Base-by-base conservation (phyloP, 768 basidiomycete species). In the Boletus rubroflammeus region DNA sequence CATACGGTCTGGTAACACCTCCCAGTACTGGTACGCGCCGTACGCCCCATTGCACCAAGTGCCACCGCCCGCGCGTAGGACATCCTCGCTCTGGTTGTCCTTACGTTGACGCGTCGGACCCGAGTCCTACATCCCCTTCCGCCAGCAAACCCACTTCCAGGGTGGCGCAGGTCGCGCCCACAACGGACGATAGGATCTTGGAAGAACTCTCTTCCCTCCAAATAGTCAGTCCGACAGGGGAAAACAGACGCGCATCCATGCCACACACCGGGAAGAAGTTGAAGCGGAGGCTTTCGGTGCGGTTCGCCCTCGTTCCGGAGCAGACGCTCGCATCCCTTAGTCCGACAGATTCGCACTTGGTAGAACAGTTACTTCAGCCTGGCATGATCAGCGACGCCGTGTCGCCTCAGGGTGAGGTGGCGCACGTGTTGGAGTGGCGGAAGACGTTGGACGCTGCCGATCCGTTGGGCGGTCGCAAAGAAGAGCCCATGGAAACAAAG, bases 31-130 rank as follows among this genome's bases (percentile, higher is more conserved):
- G 79, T 11, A 72, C 80, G 6, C 81, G 82, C 40, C 83, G 82
- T 48, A 62, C 65, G 2, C 84, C 78, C 34, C 76, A 71, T 44
- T 86, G 84, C 67, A 75, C 69, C 41, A 80, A 79, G 60, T 86
- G 84, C 66, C 72, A 74, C 50, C 77, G 77, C 23, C 81, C 82
- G 0, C 73, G 76, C 50, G 74, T 72, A 25, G 83, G 84, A 0
- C 85, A 86, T 62, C 84, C 84, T 17, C 81, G 83, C 42, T 80
- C 80, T 0, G 83, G 84, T 10, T 85, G 85, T 61, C 82, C 83
- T 0, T 76, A 69, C 52, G 67, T 63, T 21, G 73, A 76, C 41
- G 66, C 74, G 36, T 55, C 58, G 0, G 38, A 57, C 7, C 10
- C 39, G n/a, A 60, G 35, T 15, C 62, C 60, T 5, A 36, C 57